Base-by-base conservation (phyloP, 2,329 filamentous ascomycete genomes). In the Monosporascus sp. region DNA sequence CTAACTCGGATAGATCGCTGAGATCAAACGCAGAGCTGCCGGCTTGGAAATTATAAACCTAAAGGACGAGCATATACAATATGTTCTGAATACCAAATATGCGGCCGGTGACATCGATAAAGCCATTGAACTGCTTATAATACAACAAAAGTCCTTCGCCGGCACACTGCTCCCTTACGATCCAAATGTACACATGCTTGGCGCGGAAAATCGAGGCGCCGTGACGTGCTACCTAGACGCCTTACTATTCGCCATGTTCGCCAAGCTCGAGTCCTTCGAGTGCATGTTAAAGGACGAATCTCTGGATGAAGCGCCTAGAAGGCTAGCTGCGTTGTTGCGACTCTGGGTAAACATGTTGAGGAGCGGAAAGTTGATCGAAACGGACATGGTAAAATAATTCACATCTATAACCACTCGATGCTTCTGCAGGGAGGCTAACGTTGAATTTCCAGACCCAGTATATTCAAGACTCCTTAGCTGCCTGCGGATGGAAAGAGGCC, bases 161-260 rank as follows among this genome's bases (percentile, higher is more conserved):
- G 92, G 93, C 17, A 82, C 89, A 41, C 81, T 97, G 58, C 78
- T 84, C 57, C 82, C 84, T 17, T 96, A 90, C 72, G 80, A 90
- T 51, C 83, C 90, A 8, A 78, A 79, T 50, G 78, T 87, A 7
- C 80, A 81, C 52, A 84, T 97, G 74, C 74, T 90, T 5, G 94
- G 94, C 6, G 93, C 94, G 14, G 87, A 90, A 62, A 99, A 99
- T 65, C 80, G 91, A 47, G 80, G 86, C 45, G 83, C 82, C 47
- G 90, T 96, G 37, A 97, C 93, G n/a, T 99, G 94, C 73, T 97
- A 95, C 68, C 76, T 97, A 17, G 94, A 97, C 68, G 82, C 93
- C 0, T 74, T 97, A 22, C 79, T 99, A 1, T 97, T 97, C 68
- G 88, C 93, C 68, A 97, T 99, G 90, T 97, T 97, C 68, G 88